phyloP scores from a whole-genome alignment of 345 rosid species.

The Syzygium aromaticum region DNA sequence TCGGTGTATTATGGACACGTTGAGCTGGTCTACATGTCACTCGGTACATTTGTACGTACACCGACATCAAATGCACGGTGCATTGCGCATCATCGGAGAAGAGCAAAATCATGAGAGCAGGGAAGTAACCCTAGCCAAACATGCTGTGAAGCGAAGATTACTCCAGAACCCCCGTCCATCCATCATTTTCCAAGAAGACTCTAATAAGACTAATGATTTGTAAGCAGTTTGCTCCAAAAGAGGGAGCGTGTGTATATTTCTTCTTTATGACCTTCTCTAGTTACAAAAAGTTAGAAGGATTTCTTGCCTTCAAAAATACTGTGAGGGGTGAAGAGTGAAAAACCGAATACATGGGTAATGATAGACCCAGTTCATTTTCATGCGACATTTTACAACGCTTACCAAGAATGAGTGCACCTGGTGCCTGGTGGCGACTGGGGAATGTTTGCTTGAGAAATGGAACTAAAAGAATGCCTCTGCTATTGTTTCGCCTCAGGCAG shows the following conservation, averaged over 20 bases:
- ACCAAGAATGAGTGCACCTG: neutral
- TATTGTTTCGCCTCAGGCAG: slow-evolving; percentile 18
- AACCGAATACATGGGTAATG: neutral
- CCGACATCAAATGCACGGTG: neutral
- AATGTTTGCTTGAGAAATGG: neutral
- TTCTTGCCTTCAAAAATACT: neutral
- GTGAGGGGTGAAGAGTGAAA: neutral
- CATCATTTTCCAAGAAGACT: neutral
- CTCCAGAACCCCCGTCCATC: neutral
- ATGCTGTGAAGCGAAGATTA: neutral
- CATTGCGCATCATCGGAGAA: neutral
- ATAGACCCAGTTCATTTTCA: neutral
- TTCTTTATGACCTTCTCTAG: neutral
- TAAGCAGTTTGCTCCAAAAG: neutral
- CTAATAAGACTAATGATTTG: neutral
- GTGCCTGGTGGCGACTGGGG: neutral
- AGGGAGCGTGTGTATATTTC: neutral
- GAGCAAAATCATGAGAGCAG: neutral
- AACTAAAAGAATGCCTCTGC: neutral
- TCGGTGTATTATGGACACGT: neutral
- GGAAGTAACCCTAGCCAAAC: neutral
- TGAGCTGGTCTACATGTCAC: neutral
- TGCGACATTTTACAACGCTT: neutral
- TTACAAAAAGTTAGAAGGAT: neutral
- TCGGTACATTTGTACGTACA: neutral